Conservation (phyloP, 345 rosid species). For the Cardiospermum halicacabum region DNA sequence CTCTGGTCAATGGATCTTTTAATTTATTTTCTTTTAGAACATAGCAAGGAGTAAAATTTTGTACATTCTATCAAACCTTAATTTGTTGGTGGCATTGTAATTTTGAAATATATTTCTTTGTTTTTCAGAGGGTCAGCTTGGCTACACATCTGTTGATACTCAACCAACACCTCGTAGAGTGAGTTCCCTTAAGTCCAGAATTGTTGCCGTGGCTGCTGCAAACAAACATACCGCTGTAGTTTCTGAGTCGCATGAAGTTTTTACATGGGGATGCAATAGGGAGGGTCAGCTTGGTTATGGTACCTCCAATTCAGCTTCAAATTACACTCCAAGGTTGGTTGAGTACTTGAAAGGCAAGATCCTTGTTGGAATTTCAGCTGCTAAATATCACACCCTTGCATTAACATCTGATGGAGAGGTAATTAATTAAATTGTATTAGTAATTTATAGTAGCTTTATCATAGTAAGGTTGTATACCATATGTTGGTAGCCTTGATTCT, state of each 20-base stretch:
- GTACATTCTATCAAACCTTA: background rate
- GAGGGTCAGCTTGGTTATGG: conserved; percentile 99
- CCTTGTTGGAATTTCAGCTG: conserved; percentile 56
- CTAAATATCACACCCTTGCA: conserved; percentile 88
- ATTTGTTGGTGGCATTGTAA: conserved; percentile 6
- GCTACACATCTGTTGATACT: conserved; percentile 90
- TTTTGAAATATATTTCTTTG: conserved; percentile 18
- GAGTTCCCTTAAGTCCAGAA: conserved; percentile 60
- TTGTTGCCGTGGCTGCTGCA: conserved; percentile 92
- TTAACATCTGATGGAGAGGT: conserved; percentile 92
- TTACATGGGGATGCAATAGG: conserved; percentile 97
- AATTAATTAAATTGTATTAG: conserved; percentile 7
- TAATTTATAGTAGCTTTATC: background rate
- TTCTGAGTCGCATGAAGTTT: conserved; percentile 86
- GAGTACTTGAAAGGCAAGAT: conserved; percentile 87
- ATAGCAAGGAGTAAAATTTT: conserved; percentile 8
- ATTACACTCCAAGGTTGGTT: conserved; percentile 86
- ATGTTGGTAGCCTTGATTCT: conserved; percentile 4
- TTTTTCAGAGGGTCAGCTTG: conserved; percentile 94
- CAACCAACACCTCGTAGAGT: conserved; percentile 98
- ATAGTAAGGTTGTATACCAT: background rate
- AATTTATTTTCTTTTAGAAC: conserved; percentile 6
- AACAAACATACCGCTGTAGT: conserved; percentile 94
- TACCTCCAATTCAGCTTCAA: conserved; percentile 96
- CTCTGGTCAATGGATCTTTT: background rate